A percentile compares a stretch with the other conserved stretches of the same genome.
phyloP scores from a whole-genome alignment of 371 early-diverging fungal species.

The Mortierella sp. region DNA sequence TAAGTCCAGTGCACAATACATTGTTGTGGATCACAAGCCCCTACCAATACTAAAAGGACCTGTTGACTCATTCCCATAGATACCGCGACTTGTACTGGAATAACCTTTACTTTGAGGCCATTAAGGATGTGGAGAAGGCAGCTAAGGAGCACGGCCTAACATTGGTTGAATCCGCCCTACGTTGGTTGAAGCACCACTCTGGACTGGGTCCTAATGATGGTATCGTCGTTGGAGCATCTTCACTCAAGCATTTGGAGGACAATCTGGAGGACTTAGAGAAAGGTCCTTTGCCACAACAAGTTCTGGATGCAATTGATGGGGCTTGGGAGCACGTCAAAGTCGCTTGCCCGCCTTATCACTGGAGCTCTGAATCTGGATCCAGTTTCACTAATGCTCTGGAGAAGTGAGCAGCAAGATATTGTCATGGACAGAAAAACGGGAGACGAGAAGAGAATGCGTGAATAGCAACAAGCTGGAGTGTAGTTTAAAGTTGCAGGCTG shows the following conservation, averaged over 20 bases:
- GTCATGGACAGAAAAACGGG: too few species aligned
- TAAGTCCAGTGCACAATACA: too few species aligned
- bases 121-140: conserved; percentile 48
- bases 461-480: too few species aligned
- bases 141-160: conserved; percentile 45
- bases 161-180: conserved; percentile 56
- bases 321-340: conserved; percentile 54
- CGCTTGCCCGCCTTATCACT: conserved; percentile 53
- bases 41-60: neutral
- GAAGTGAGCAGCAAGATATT: too few species aligned
- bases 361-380: too few species aligned
- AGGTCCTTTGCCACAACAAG: conserved; percentile 59
- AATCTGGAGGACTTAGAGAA: conserved; percentile 56
- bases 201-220: conserved; percentile 52
- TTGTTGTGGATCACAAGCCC: neutral
- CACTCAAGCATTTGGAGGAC: conserved; percentile 53
- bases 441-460: too few species aligned
- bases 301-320: conserved; percentile 59
- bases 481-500: too few species aligned
- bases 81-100: conserved; percentile 67
- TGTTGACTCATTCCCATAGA: conserved; percentile 1
- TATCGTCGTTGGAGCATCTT: conserved; percentile 65
- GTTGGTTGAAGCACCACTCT: conserved; percentile 70
- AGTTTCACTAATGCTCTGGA: too few species aligned
- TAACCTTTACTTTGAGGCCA: conserved; percentile 57